phyloP scores from a whole-genome alignment of 2,329 filamentous ascomycete species.

The Blastomyces gilchristii region DNA sequence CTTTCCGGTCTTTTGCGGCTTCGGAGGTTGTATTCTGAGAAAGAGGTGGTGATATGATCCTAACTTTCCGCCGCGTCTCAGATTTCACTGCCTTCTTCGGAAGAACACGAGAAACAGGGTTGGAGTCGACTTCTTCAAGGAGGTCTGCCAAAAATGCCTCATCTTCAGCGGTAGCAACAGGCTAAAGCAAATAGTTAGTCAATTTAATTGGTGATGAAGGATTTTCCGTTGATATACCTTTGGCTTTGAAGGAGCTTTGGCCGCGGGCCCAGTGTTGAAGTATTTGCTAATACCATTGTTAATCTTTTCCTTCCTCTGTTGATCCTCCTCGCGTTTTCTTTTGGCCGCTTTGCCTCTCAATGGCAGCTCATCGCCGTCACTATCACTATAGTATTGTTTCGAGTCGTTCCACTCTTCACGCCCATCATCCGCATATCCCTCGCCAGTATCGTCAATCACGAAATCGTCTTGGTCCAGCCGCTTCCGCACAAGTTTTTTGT shows the following conservation, averaged over 20 bases:
- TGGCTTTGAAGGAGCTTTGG: constrained; percentile 55
- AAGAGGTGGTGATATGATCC: constrained; percentile 67
- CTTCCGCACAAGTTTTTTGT: constrained; percentile 88
- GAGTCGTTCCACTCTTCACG: constrained; percentile 85
- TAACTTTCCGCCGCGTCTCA: constrained; percentile 65
- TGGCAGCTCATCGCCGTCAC: constrained; percentile 65
- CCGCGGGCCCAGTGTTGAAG: constrained; percentile 65
- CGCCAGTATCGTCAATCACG: constrained; percentile 91
- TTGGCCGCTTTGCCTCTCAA: constrained; percentile 58
- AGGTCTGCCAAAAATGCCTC: constrained; percentile 77
- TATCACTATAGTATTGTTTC: constrained; percentile 52
- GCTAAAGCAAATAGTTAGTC: constrained; percentile 39
- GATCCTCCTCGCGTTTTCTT: constrained; percentile 77
- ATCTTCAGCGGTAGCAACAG: constrained; percentile 72
- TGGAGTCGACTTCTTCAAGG: constrained; percentile 78
- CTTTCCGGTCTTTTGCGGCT: constrained; percentile 34
- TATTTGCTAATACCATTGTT: constrained; percentile 91
- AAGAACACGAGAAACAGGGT: constrained; percentile 48
- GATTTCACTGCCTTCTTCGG: constrained; percentile 59
- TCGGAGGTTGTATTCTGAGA: constrained; percentile 47
- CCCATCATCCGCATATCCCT: constrained; percentile 87
- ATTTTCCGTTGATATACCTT: constrained; percentile 50
- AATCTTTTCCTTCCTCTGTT: constrained; percentile 72
- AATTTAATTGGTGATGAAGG: neutral
- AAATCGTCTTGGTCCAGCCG: constrained; percentile 93